Evolutionary conservation across 345 rosid species (phyloP).

Genomic region (Angophora floribunda): DNA sequence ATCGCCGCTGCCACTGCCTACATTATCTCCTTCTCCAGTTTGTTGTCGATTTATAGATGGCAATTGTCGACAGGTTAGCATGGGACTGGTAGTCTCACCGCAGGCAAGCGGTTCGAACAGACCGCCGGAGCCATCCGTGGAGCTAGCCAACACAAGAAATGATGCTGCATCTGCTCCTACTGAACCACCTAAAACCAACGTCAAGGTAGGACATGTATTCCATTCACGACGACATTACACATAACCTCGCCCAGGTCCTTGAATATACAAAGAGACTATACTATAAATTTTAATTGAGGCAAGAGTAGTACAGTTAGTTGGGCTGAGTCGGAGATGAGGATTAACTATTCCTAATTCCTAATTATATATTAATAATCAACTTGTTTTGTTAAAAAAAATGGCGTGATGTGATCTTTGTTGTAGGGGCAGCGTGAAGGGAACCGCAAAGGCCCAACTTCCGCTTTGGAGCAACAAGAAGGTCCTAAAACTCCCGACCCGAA

Average conservation of each 20-base stretch:
- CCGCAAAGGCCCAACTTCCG: constrained; percentile 30
- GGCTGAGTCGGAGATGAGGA: not conserved
- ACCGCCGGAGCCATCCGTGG: constrained; percentile 18
- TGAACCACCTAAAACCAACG: constrained; percentile 17
- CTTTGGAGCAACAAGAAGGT: constrained; percentile 29
- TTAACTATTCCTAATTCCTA: not conserved
- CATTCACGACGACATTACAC: not conserved
- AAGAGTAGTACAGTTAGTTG: not conserved
- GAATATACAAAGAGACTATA: not conserved
- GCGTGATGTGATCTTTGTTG: not conserved
- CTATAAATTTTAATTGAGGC: not conserved
- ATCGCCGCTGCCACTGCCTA: not conserved
- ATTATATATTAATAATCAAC: not conserved
- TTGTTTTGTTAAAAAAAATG: not conserved
- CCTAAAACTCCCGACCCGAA: constrained; percentile 44
- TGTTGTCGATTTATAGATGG: not conserved
- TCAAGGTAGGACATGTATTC: constrained; percentile 11
- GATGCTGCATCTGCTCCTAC: constrained; percentile 6
- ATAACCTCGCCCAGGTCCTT: not conserved
- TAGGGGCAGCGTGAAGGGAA: constrained; percentile 32
- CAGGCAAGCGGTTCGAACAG: constrained; percentile 26
- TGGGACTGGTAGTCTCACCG: constrained; percentile 9
- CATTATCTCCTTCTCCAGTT: not conserved
- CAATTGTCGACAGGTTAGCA: not conserved
- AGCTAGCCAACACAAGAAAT: constrained; percentile 16